Evolutionary conservation across 768 basidiomycete genomes (phyloP), one percentile per base, ranked within the genome.

Genomic region (Asterophora lycoperdoides): DNA sequence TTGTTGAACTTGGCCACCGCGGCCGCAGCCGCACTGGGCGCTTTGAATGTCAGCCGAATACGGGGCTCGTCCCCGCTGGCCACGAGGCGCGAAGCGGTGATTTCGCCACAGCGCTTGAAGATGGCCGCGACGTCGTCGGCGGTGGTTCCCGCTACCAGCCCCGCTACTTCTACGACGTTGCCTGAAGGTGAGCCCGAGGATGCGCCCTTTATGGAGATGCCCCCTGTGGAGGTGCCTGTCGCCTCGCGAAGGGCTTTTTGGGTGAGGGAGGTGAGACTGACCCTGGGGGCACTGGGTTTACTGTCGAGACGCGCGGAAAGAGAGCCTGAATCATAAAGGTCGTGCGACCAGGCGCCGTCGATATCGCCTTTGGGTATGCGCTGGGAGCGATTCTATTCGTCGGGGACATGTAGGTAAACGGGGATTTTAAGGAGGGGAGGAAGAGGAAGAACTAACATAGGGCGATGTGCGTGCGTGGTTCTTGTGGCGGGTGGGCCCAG

Each of bases 111-210:
- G 18, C 84, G 81, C 54, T 84, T 83, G 74, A 93, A 93, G 46
- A 91, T 91, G 19, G 89, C 87, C 61, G 81, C 79, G 41, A 93
- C 89, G 63, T 93, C 90, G 13, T 86, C 89, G 13, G 85, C 75
- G 7, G 86, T 90, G 19, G 90, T 92, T 1, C 89, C 90, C 9
- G 68, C 67, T 8, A 84, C 85, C 18, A 93, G 67, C 3, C 86
- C 88, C 3, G 79, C 72, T 18, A 93, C 83, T 61, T 89, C 80
- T 0, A 93, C 81, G 30, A 86, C 80, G 56, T 87, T 88, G 13
- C 82, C 40, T 28, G 26, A 81, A 34, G 74, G 67, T 20, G 64
- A 56, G 1, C 69, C 56, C 19, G 61, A 54, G 38, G 80, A 73
- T 8, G 86, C 86, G 11, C 86, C 86, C 63, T 86, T 87, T 67